phyloP scores from a whole-genome alignment of 108 stramenopile genomes.

The Cyclotella sp. region DNA sequence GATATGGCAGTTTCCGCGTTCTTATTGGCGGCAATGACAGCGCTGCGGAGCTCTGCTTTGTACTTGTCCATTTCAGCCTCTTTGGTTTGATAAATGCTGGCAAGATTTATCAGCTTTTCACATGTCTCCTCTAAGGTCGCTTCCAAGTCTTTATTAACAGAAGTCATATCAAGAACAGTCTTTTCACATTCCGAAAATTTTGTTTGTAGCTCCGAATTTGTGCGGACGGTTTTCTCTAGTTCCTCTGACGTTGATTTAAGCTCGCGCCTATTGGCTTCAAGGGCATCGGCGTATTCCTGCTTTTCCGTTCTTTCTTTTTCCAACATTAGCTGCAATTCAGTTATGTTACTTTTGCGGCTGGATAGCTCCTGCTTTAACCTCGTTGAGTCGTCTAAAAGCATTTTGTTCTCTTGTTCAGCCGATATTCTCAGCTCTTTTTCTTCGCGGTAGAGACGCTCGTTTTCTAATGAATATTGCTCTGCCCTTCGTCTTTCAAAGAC shows the following conservation, averaged over 20 bases:
- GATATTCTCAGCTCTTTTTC: constrained; percentile 30
- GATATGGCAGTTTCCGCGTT: constrained; percentile 36
- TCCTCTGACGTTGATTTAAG: constrained; percentile 30
- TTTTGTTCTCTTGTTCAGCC: constrained; percentile 17
- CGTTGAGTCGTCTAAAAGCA: constrained; percentile 17
- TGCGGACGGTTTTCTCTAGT: constrained; percentile 17
- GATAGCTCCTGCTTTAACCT: constrained; percentile 24
- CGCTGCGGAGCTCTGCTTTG: constrained; percentile 41
- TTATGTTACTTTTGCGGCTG: constrained; percentile 22
- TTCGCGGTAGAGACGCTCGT: constrained; percentile 5
- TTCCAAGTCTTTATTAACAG: constrained; percentile 25
- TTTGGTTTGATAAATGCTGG: constrained; percentile 43
- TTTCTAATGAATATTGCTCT: constrained; percentile 26
- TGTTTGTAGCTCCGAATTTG: constrained; percentile 16
- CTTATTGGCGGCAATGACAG: constrained; percentile 25
- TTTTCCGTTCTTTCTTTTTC: constrained; percentile 24
- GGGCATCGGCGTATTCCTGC: constrained; percentile 3
- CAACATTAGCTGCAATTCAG: constrained; percentile 39
- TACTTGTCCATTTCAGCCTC: constrained; percentile 38
- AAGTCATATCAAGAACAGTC: constrained; percentile 16
- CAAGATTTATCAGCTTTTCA: constrained; percentile 41
- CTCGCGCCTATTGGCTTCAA: constrained; percentile 29
- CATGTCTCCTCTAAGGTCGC: constrained; percentile 42
- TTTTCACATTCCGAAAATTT: constrained; percentile 34
- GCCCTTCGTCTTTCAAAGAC: constrained; percentile 38